Conservation (phyloP, 208 protist genomes). For the Entamoeba moshkovskii region DNA sequence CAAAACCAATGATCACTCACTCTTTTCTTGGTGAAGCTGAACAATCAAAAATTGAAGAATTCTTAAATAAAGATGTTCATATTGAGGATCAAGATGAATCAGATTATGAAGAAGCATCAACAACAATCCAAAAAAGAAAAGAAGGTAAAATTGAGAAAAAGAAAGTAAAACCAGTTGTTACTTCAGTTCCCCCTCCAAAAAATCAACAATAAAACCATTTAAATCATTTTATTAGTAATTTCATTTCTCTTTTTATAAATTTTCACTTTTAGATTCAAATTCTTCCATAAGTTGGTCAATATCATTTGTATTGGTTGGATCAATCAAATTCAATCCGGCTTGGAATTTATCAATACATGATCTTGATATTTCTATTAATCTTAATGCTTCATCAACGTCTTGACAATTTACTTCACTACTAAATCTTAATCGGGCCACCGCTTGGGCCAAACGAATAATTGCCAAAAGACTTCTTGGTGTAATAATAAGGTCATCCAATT, state of each 20-base stretch:
- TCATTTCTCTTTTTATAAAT: no score
- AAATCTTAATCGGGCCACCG: background rate
- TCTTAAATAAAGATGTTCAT: background rate
- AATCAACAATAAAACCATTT: no score
- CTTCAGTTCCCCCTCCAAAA: no score
- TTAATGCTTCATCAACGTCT: background rate
- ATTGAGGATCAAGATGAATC: background rate
- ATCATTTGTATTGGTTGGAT: no score
- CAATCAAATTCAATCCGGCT: no score
- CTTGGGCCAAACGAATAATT: background rate
- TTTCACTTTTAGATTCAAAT: no score
- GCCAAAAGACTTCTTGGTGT: conserved; percentile 2
- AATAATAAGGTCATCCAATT: background rate
- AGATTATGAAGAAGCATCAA: background rate
- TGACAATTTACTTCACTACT: background rate
- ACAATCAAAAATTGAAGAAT: background rate
- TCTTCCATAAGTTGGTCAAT: no score
- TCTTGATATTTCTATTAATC: background rate
- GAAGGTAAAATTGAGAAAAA: background rate
- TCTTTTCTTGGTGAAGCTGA: background rate
- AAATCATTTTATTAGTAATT: no score
- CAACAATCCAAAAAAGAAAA: background rate
- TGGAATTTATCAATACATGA: background rate
- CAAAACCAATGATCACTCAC: background rate
- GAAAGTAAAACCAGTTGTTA: no score